Base-by-base conservation (phyloP, 1,284 basidiomycete species). In the Prillingera fragicola region DNA sequence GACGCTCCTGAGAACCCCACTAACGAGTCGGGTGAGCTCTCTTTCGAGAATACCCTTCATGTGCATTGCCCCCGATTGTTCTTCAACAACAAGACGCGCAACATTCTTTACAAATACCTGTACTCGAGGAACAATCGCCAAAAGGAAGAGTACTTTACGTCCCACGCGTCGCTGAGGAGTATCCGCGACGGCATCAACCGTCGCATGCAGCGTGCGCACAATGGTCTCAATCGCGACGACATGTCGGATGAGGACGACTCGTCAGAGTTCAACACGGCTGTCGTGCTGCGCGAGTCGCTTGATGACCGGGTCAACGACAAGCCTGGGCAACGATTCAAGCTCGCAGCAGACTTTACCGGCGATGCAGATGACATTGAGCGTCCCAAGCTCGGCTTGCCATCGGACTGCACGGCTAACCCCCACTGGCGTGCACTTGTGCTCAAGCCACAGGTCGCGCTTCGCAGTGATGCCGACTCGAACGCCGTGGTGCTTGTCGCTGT, bases 101-200 rank as follows among this genome's bases (percentile, higher is more conserved):
- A 87, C 68, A 80, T 94, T 48, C 75, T 94, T 63, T 80, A 87
- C 71, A 85, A 87, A 65, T 96, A 96, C 70, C 91, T 90, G 65
- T 85, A 87, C 64, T 86, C 85, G 59, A 87, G 84, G 35, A 77
- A 81, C 35, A 78, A 82, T 38, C 79, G 84, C 54, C 68, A 71
- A 43, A 85, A 86, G 4, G 81, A 87, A 44, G 84, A 90, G 62
- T 96, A 92, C 65, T 86, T 88, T 59, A 80, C 90, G 74, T 87
- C 88, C 4, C 82, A 85, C 17, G 80, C 84, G 87, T 86, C 60
- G 5, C 44, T 67, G 7, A 52, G 60, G 9, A 54, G 55, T 27
- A 46, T 66, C 8, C 57, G 61, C 3, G 59, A 65, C 10, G 52
- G 57, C 3, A 53, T 63, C 32, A 45, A 52, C 12, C 42, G 45